A percentile compares a stretch with the other conserved stretches of the same genome.
phyloP scores from a whole-genome alignment of 345 rosid species.

The Hypericum androsaemum region DNA sequence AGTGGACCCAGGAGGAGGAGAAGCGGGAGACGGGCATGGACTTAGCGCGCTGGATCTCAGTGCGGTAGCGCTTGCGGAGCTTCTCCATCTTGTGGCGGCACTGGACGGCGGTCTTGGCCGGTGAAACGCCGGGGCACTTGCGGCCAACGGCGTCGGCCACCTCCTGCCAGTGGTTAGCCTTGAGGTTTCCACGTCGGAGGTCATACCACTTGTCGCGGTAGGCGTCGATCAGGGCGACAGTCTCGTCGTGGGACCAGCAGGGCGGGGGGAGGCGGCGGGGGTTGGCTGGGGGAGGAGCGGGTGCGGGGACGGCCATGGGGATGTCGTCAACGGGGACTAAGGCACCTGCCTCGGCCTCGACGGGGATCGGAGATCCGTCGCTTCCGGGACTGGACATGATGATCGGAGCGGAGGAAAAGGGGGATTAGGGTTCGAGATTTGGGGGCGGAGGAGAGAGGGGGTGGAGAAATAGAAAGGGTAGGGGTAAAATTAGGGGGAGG shows the following conservation, averaged over 20 bases:
- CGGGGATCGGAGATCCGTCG: no score
- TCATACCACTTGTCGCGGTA: constrained; percentile 86
- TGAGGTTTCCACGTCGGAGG: constrained; percentile 84
- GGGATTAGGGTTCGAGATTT: no score
- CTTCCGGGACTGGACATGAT: no score
- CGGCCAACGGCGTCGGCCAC: constrained; percentile 59
- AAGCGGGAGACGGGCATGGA: constrained; percentile 74
- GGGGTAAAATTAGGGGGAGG: no score
- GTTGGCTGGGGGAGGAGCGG: no score
- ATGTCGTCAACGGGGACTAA: no score
- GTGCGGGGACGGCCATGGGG: constrained; percentile 12
- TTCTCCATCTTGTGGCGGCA: constrained; percentile 99
- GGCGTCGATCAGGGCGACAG: constrained; percentile 63
- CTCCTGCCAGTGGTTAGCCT: constrained; percentile 92
- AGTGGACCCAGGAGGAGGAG: constrained; percentile 84
- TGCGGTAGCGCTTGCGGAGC: constrained; percentile 73
- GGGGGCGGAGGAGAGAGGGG: no score
- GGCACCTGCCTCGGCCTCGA: no score
- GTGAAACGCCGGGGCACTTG: constrained; percentile 53
- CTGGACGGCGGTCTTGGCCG: constrained; percentile 74
- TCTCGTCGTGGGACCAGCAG: constrained; percentile 90
- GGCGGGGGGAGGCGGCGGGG: constrained; percentile 92
- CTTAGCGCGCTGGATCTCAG: constrained; percentile 83
- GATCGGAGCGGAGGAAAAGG: no score
- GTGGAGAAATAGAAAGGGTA: no score